Evolutionary conservation across 2,329 filamentous ascomycete species (phyloP).

Genomic region (Elsinoe australis): DNA sequence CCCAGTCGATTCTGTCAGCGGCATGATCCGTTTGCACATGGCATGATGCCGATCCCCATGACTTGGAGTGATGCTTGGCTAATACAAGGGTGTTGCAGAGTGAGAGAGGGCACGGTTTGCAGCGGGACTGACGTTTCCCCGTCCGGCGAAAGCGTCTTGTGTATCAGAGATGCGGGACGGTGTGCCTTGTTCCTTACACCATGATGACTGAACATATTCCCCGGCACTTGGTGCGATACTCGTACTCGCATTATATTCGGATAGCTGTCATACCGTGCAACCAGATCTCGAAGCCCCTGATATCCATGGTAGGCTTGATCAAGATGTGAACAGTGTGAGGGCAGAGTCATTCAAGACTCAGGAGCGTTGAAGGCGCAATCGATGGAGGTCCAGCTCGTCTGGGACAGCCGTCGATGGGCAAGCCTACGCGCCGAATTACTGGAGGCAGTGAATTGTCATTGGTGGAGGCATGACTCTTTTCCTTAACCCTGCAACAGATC

Average conservation of each 20-base stretch:
- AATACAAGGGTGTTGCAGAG: constrained; percentile 16
- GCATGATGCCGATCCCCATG: constrained; percentile 7
- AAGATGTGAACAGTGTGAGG: not conserved
- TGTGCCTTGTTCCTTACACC: constrained; percentile 1
- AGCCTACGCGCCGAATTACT: constrained; percentile 9
- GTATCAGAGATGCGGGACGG: constrained; percentile 3
- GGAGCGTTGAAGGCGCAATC: not conserved
- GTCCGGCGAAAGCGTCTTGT: not conserved
- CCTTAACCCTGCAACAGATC: constrained; percentile 10
- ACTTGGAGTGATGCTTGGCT: constrained; percentile 2
- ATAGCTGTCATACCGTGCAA: no score
- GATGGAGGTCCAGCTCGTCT: constrained; percentile 2
- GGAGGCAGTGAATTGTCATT: not conserved
- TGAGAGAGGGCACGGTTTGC: constrained; percentile 12
- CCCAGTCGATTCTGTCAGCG: not conserved
- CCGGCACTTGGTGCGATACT: not conserved
- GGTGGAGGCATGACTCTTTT: constrained; percentile 6
- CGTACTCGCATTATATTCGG: constrained; percentile 1
- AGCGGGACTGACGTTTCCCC: constrained; percentile 12
- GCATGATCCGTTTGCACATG: constrained; percentile 12
- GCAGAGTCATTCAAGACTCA: not conserved
- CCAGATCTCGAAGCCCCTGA: no score
- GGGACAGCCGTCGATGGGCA: not conserved
- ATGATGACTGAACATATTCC: constrained; percentile 14
- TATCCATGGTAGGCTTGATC: no score